Evolutionary conservation across 257 asterid genomes (phyloP).

Genomic region (Solanum lycopersicoides): DNA sequence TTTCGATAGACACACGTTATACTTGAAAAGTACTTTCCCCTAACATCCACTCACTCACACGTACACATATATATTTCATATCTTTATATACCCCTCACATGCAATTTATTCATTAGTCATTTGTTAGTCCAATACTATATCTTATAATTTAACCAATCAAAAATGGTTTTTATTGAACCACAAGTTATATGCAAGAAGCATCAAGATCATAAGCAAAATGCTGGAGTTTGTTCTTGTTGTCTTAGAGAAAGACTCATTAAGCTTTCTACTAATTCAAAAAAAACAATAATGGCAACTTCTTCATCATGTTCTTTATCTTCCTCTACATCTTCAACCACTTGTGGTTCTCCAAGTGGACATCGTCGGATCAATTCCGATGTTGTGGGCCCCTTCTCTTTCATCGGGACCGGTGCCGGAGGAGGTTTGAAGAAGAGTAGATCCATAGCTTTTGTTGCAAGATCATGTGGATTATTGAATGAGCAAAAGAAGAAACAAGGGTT

Average conservation of each 20-base stretch:
- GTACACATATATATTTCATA: not conserved
- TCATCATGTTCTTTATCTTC: conserved; percentile 8
- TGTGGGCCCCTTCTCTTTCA: conserved; percentile 13
- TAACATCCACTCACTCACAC: not conserved
- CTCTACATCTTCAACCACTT: conserved; percentile 22
- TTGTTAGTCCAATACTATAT: not conserved
- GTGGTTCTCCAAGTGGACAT: conserved; percentile 22
- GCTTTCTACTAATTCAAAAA: conserved; percentile 10
- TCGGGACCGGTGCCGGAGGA: not conserved
- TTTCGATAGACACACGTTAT: not conserved
- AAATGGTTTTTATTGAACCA: conserved; percentile 33
- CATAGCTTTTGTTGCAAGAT: conserved; percentile 27
- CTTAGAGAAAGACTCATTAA: conserved; percentile 37
- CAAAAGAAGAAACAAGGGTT: conserved; percentile 47
- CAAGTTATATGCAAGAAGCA: conserved; percentile 38
- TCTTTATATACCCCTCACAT: not conserved
- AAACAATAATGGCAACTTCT: not conserved
- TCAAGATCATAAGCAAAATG: conserved; percentile 38
- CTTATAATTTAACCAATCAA: not conserved
- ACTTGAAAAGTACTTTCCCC: not conserved
- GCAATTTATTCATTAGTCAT: not conserved
- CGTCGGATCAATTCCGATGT: conserved; percentile 34
- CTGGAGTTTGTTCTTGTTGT: conserved; percentile 59
- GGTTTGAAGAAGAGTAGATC: conserved; percentile 54
- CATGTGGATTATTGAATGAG: not conserved